These are phyloP conservation scores for Candida methanosorbosa DNA, from an alignment of 805 yeast species.

Conservation along the genomic window DNA sequence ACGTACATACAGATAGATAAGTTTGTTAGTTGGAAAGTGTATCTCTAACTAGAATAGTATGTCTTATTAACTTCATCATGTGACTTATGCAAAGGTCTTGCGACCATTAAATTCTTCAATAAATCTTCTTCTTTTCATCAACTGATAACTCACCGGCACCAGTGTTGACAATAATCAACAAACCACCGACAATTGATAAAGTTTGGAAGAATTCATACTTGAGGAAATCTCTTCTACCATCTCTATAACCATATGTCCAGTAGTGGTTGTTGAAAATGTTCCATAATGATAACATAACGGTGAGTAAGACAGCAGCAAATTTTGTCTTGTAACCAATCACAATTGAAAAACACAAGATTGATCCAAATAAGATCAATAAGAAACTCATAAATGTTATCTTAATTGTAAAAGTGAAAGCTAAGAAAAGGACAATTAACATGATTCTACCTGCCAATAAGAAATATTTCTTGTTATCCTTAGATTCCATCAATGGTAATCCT, in stretches of 20 bases:
- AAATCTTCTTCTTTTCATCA: constrained; percentile 95
- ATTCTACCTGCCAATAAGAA: constrained; percentile 82
- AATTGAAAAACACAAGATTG: constrained; percentile 63
- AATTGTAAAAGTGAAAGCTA: constrained; percentile 74
- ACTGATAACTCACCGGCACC: constrained; percentile 94
- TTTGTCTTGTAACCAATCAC: constrained; percentile 91
- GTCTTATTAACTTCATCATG: too few species aligned
- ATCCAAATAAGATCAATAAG: constrained; percentile 60
- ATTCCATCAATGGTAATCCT: constrained; percentile 65
- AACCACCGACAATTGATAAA: constrained; percentile 89
- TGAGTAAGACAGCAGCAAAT: constrained; percentile 67
- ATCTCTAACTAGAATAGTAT: too few species aligned
- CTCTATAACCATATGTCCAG: constrained; percentile 69
- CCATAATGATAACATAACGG: constrained; percentile 63
- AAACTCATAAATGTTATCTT: constrained; percentile 62
- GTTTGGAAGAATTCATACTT: constrained; percentile 94
- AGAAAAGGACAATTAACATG: constrained; percentile 72
- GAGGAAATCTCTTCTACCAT: constrained; percentile 77
- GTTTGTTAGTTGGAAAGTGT: too few species aligned
- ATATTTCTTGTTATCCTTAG: constrained; percentile 70
- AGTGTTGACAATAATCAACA: constrained; percentile 80
- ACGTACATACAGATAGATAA: too few species aligned
- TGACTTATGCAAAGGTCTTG: too few species aligned
- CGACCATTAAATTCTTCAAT: too few species aligned
- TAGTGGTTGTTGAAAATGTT: constrained; percentile 78